Evolutionary conservation across 2,329 filamentous ascomycete genomes (phyloP).

Genomic region (Triangularia verruculosa): DNA sequence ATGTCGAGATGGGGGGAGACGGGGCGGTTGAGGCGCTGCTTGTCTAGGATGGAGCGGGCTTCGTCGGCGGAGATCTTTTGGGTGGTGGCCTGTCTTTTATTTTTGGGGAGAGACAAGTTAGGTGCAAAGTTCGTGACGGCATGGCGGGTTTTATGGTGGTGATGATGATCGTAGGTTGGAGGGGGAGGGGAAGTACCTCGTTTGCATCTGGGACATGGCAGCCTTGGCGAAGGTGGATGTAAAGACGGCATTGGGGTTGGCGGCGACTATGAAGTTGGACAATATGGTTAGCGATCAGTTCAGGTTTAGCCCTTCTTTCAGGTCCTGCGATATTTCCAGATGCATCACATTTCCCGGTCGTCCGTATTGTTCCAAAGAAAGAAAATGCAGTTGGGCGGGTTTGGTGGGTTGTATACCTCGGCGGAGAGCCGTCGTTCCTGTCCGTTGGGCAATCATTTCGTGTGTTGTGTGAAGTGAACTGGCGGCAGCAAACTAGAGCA

Average conservation of each 20-base stretch:
- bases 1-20: conserved; percentile 81
- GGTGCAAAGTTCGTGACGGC: not conserved
- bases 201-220: conserved; percentile 41
- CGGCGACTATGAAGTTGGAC: conserved; percentile 32
- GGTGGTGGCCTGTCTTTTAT: conserved; percentile 53
- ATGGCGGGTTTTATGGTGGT: not conserved
- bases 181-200: conserved; percentile 40
- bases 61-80: conserved; percentile 54
- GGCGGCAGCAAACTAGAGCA: conserved; percentile 13
- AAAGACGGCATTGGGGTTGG: conserved; percentile 46
- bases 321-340: conserved; percentile 12
- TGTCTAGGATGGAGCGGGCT: conserved; percentile 65
- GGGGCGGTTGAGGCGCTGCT: conserved; percentile 78
- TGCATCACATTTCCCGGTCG: not conserved
- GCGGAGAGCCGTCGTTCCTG: conserved; percentile 57
- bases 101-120: conserved; percentile 5
- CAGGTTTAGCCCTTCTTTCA: conserved; percentile 10
- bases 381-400: conserved; percentile 3
- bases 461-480: conserved; percentile 24
- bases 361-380: not conserved
- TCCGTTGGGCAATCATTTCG: conserved; percentile 55
- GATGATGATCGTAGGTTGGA: not conserved
- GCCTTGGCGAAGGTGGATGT: conserved; percentile 43
- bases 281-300: conserved; percentile 21
- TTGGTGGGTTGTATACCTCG: conserved; percentile 45